phyloP scores from a whole-genome alignment of 23 red algal species.

The Gracilaria gracilis region DNA sequence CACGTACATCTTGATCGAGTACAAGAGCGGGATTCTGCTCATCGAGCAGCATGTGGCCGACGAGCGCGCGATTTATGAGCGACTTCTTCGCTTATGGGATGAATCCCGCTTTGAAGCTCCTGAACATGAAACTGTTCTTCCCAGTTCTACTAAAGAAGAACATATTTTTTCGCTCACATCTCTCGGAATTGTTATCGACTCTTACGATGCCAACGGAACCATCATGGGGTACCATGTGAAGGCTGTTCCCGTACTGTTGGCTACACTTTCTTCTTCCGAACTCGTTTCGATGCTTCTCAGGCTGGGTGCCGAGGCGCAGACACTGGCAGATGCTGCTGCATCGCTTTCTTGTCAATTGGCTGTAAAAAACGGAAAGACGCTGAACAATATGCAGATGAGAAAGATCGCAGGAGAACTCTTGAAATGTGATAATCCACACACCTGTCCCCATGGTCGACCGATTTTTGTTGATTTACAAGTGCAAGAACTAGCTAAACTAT shows the following conservation, averaged over 20 bases:
- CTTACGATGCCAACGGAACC: not conserved
- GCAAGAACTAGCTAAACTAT: slow-evolving; percentile 45
- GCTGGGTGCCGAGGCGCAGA: slow-evolving; percentile 24
- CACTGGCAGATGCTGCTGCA: slow-evolving; percentile 52
- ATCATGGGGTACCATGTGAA: not conserved
- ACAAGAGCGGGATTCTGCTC: slow-evolving; percentile 57
- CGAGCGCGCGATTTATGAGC: slow-evolving; percentile 76
- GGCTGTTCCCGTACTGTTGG: slow-evolving; percentile 27
- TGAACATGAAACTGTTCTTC: slow-evolving; percentile 16
- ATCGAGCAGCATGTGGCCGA: slow-evolving; percentile 83
- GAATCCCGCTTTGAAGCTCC: slow-evolving; percentile 22
- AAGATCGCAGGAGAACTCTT: slow-evolving; percentile 49
- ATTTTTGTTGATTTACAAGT: slow-evolving; percentile 48
- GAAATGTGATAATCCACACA: slow-evolving; percentile 62
- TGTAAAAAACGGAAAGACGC: slow-evolving; percentile 46
- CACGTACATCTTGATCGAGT: slow-evolving; percentile 80
- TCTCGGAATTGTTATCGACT: slow-evolving; percentile 42
- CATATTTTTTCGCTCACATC: slow-evolving; percentile 42
- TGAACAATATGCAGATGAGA: slow-evolving; percentile 28
- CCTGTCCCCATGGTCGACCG: slow-evolving; percentile 72
- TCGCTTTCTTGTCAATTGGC: slow-evolving; percentile 53
- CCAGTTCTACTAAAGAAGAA: slow-evolving; percentile 34
- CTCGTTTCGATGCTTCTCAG: slow-evolving; percentile 19
- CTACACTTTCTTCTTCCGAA: slow-evolving; percentile 2
- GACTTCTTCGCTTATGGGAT: slow-evolving; percentile 46